Base-by-base conservation (phyloP, 2,329 filamentous ascomycete species). In the Knufia petricola region DNA sequence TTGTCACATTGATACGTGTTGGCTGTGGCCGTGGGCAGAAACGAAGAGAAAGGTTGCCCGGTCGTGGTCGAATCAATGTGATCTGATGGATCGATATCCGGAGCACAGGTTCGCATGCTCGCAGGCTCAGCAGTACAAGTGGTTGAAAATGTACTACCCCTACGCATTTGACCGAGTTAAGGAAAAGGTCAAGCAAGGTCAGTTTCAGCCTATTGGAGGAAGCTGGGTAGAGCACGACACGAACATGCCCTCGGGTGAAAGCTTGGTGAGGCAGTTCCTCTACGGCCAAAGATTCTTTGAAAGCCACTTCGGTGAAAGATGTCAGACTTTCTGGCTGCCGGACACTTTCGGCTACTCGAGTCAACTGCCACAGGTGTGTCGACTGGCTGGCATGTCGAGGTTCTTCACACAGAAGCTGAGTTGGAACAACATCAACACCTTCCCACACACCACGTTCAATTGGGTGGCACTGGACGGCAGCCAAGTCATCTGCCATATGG, bases 381-480 rank as follows among this genome's bases (percentile, higher is more conserved):
- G 90, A 2, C 72, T 95, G 23, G 85, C 92, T n/a, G 90, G 88
- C 17, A 96, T 98, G 92, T 85, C 79, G 50, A 81, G 90, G 28
- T 98, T 98, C 73, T 84, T 98, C 61, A 98, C 92, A 0, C 92
- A 98, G 67, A 98, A 98, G 71, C 74, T 98, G 51, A 96, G 90
- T 72, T 98, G 92, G 92, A 96, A 96, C 72, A 96, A 96, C 65
- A 96, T 96, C 76, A 96, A 96, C 70, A 94, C 85, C 62, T 98
- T 96, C 69, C 92, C 92, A 0, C 92, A 96, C 63, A 96, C 92
- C 4, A 96, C 92, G 0, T 98, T 98, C 75, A 95, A 95, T 67
- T 98, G 92, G 92, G 89, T 98, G 26, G 81, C 88, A 10, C 78
- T 95, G 12, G 92, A 98, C 64, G 90, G 92, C 50, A 94, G 86